A percentile compares a stretch with the other conserved stretches of the same genome.
Evolutionary conservation across 352 stramenopile genomes (phyloP).

Genomic region (Aphanomyces cochlioides): DNA sequence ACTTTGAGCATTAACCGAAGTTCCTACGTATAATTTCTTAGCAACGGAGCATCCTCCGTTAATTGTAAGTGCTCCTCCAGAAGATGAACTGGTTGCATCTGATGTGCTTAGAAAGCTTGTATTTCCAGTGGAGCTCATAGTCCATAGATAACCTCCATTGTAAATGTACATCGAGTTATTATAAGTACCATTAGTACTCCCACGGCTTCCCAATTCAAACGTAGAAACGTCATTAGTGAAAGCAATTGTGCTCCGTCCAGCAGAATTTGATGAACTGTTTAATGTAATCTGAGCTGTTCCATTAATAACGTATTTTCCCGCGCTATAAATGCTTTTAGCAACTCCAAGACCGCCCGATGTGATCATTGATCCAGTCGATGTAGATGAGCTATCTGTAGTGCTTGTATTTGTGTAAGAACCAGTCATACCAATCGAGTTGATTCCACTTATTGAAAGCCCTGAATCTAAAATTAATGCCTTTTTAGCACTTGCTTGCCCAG

Average conservation of each 20-base stretch:
- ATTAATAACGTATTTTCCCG: background rate
- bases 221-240: background rate
- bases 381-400: background rate
- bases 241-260: background rate
- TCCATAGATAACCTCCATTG: background rate
- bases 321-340: background rate
- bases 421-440: background rate
- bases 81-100: background rate
- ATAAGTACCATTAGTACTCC: background rate
- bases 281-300: background rate
- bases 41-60: background rate
- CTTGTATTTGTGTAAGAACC: too few species aligned
- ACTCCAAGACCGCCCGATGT: background rate
- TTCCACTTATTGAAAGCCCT: background rate
- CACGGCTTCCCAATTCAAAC: background rate
- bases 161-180: background rate
- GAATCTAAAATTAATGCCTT: constrained; percentile 5
- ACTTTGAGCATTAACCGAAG: too few species aligned
- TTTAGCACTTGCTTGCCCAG: background rate
- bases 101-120: background rate
- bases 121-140: background rate
- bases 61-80: too few species aligned
- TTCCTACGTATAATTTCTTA: background rate
- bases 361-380: background rate
- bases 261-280: background rate